These are phyloP conservation scores for Zhuliangozyma parablackwelliae DNA, from an alignment of 1,139 yeast genomes.

Conservation along the genomic window DNA sequence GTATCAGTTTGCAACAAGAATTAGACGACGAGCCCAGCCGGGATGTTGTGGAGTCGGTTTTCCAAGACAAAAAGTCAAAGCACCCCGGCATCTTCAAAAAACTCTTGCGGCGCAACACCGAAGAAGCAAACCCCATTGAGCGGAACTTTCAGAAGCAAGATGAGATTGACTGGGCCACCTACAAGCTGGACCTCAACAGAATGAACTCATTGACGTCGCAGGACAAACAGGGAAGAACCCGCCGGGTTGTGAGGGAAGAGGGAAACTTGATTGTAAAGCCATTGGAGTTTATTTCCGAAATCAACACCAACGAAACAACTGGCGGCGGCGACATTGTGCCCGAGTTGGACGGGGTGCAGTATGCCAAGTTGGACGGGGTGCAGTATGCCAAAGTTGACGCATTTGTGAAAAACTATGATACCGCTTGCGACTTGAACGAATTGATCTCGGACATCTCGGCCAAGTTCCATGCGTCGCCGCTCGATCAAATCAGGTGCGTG, in stretches of 20 bases:
- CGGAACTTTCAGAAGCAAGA: slow-evolving; percentile 29
- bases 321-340: slow-evolving; percentile 15
- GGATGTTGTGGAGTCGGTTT: slow-evolving; percentile 34
- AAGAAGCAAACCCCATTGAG: slow-evolving; percentile 30
- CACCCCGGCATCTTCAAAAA: slow-evolving; percentile 55
- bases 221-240: slow-evolving; percentile 68
- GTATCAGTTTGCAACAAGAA: slow-evolving; percentile 17
- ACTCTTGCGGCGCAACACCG: slow-evolving; percentile 36
- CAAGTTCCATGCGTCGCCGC: slow-evolving; percentile 32
- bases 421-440: slow-evolving; percentile 35
- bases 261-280: slow-evolving; percentile 67
- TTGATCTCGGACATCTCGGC: slow-evolving; percentile 43
- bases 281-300: slow-evolving; percentile 54
- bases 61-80: slow-evolving; percentile 42
- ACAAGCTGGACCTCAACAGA: slow-evolving; percentile 60
- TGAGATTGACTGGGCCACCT: slow-evolving; percentile 38
- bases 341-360: slow-evolving; percentile 11
- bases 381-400: slow-evolving; percentile 23
- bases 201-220: slow-evolving; percentile 67
- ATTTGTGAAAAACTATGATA: slow-evolving; percentile 29
- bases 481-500: slow-evolving; percentile 36
- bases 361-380: slow-evolving; percentile 14
- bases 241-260: slow-evolving; percentile 63
- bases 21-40: slow-evolving; percentile 4
- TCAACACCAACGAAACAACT: slow-evolving; percentile 38